A percentile compares a stretch with the other conserved stretches of the same genome.
Evolutionary conservation across 164 flowering plant genomes (phyloP).

Genomic region (Piper longum): DNA sequence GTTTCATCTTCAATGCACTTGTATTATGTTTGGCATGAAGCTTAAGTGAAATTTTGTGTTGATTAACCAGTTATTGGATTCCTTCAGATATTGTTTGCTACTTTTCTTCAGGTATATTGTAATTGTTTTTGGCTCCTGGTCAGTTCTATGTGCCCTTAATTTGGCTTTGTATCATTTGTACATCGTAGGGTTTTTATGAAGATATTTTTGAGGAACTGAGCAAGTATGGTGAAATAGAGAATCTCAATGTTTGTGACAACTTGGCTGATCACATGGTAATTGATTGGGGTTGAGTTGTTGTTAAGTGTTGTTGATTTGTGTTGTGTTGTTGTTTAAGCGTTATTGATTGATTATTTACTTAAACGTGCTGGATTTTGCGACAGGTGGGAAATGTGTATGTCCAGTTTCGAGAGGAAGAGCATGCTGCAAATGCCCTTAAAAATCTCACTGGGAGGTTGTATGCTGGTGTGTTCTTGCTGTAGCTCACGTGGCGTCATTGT

Average conservation of each 20-base stretch:
- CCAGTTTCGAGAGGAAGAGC: slow-evolving; percentile 83
- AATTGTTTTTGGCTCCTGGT: neutral
- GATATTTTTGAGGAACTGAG: slow-evolving; percentile 76
- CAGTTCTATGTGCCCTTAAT: neutral
- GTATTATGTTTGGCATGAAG: no score
- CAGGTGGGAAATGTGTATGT: slow-evolving; percentile 97
- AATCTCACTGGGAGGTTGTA: slow-evolving; percentile 68
- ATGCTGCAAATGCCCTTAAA: slow-evolving; percentile 61
- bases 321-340: neutral
- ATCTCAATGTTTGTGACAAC: slow-evolving; percentile 77
- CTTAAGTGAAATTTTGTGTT: no score
- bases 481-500: neutral
- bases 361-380: no score
- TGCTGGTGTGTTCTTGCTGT: slow-evolving; percentile 39
- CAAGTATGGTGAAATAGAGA: slow-evolving; percentile 83
- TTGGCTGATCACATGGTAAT: slow-evolving; percentile 86
- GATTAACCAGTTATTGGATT: no score
- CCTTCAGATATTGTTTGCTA: no score
- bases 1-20: no score
- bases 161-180: neutral
- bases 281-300: neutral
- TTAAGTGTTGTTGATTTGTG: neutral
- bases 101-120: neutral
- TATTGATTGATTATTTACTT: neutral
- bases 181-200: slow-evolving; percentile 63